Evolutionary conservation across 331 rosid species (phyloP).

Genomic region (Malus hybrid): DNA sequence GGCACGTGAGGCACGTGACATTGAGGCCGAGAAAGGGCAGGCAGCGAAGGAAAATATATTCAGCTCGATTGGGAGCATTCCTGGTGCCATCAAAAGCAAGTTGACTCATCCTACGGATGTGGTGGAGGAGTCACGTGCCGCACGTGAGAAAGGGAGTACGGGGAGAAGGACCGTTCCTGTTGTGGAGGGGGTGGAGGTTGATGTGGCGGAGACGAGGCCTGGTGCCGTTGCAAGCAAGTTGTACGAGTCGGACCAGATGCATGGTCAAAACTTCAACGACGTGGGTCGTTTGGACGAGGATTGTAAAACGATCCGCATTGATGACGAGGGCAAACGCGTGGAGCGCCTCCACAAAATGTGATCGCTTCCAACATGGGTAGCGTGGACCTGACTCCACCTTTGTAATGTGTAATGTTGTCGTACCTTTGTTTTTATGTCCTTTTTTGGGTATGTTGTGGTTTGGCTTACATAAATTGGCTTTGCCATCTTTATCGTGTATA

Average conservation of each 20-base stretch:
- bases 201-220: slow-evolving; percentile 37
- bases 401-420: background rate
- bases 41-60: background rate
- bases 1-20: background rate
- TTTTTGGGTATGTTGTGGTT: background rate
- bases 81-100: slow-evolving; percentile 3
- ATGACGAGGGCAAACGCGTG: slow-evolving; percentile 5
- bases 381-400: background rate
- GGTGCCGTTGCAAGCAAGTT: slow-evolving; percentile 42
- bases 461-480: background rate
- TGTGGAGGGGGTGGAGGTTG: slow-evolving; percentile 16
- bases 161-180: background rate
- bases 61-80: background rate
- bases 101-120: background rate
- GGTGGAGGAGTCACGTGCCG: background rate
- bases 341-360: slow-evolving; percentile 58
- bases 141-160: background rate
- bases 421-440: background rate
- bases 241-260: slow-evolving; percentile 33
- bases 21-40: background rate
- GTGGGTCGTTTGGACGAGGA: slow-evolving; percentile 41
- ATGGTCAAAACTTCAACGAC: slow-evolving; percentile 40
- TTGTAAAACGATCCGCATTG: slow-evolving; percentile 5
- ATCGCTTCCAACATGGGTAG: background rate
- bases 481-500: background rate